A percentile compares a stretch with the other conserved stretches of the same genome.
phyloP scores from a whole-genome alignment of 2,329 filamentous ascomycete genomes.

The Cercospora zeina region DNA sequence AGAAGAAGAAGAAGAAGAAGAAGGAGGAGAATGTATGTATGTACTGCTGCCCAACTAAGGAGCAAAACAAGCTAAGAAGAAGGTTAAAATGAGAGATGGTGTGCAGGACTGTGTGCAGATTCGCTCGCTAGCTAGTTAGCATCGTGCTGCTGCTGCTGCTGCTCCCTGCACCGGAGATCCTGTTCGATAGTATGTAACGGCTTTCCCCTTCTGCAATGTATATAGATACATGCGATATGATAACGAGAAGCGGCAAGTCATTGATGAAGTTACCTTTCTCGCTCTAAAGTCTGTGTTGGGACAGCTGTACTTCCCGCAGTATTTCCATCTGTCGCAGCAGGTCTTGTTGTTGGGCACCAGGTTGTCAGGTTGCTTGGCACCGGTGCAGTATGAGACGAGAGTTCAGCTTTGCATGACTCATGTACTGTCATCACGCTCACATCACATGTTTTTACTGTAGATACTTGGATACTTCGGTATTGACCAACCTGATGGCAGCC shows the following conservation, averaged over 20 bases:
- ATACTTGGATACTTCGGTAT: too few relatives aligned
- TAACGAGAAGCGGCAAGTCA: not conserved
- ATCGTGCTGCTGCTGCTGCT: too few relatives aligned
- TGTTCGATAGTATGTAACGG: not conserved
- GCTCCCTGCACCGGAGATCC: constrained; percentile 4
- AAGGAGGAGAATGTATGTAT: too few relatives aligned
- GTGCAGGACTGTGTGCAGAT: not conserved
- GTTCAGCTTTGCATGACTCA: constrained; percentile 5
- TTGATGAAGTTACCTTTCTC: not conserved
- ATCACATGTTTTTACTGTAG: too few relatives aligned
- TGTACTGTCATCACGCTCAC: not conserved
- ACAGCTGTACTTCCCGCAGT: not conserved
- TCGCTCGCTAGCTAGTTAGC: not conserved
- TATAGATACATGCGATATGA: too few relatives aligned
- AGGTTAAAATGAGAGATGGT: too few relatives aligned
- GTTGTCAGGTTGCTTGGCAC: not conserved
- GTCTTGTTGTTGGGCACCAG: too few relatives aligned
- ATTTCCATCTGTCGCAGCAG: not conserved
- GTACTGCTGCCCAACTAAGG: constrained; percentile 12
- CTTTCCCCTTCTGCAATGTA: not conserved
- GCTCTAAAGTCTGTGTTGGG: not conserved
- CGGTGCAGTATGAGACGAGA: not conserved
- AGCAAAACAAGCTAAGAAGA: too few relatives aligned
- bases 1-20: too few relatives aligned
- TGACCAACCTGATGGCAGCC: not conserved